A percentile compares a stretch with the other conserved stretches of the same genome.
Conservation (phyloP, 2,329 filamentous ascomycete genomes). For the Macrophomina tecta region DNA sequence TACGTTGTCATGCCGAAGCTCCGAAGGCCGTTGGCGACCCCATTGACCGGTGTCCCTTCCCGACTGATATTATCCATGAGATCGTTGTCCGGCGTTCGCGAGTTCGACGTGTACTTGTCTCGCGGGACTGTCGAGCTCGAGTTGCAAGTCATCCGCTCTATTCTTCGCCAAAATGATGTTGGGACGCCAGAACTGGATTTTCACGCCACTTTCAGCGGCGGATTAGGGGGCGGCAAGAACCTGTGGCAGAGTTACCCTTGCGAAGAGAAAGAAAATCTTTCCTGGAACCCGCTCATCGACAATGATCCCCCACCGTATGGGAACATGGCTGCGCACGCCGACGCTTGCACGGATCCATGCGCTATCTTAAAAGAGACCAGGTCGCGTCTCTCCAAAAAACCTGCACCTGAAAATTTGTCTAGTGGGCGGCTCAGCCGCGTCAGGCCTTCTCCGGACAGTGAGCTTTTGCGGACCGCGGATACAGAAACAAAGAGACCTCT, state of each 20-base stretch:
- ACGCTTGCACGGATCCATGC: background rate
- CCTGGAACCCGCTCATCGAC: slow-evolving; percentile 10
- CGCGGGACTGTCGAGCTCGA: background rate
- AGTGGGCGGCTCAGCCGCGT: background rate
- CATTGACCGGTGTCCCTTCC: slow-evolving; percentile 4
- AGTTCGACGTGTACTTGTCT: slow-evolving; percentile 12
- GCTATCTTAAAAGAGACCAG: background rate
- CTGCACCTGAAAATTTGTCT: background rate
- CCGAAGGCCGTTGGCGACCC: slow-evolving; percentile 7
- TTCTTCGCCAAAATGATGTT: background rate
- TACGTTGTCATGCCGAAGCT: slow-evolving; percentile 17
- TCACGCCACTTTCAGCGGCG: background rate
- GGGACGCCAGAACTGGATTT: slow-evolving; percentile 9
- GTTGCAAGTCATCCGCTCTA: background rate
- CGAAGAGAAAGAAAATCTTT: background rate
- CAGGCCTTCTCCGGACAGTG: background rate
- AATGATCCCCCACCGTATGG: slow-evolving; percentile 4
- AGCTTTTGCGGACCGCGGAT: background rate
- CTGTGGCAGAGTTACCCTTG: slow-evolving; percentile 18
- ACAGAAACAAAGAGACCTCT: background rate
- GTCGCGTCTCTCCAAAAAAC: slow-evolving; percentile 2
- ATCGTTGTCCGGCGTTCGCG: background rate
- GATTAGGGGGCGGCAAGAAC: slow-evolving; percentile 10
- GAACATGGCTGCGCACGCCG: background rate
- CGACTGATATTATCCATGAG: slow-evolving; percentile 9